These are phyloP conservation scores for Aspergillus jensenii DNA, from an alignment of 2,329 filamentous ascomycete species.

Conservation along the genomic window DNA sequence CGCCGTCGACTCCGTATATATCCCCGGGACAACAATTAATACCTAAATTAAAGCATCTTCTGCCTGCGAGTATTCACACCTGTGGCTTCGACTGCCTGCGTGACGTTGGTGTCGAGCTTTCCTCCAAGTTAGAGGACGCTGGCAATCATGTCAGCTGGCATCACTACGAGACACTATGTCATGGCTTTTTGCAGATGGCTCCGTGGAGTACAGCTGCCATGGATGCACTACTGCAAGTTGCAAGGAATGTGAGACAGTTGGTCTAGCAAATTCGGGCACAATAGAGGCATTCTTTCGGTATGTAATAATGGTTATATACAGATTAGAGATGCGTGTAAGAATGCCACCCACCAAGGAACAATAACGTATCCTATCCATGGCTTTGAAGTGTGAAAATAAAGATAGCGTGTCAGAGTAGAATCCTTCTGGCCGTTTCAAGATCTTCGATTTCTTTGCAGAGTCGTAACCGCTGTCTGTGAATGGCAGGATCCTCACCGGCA, in stretches of 20 bases:
- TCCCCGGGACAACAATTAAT: constrained; percentile 31
- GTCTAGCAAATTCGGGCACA: background rate
- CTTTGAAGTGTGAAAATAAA: background rate
- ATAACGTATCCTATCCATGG: too few relatives aligned
- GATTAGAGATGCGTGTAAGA: background rate
- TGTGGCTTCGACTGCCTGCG: constrained; percentile 33
- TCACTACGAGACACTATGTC: constrained; percentile 27
- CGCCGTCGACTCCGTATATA: constrained; percentile 28
- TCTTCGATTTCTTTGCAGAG: constrained; percentile 50
- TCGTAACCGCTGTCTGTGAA: constrained; percentile 43
- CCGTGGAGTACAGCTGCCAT: constrained; percentile 29
- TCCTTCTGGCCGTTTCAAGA: constrained; percentile 40
- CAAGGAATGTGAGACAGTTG: background rate
- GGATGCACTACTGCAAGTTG: constrained; percentile 10
- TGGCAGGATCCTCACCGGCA: constrained; percentile 55
- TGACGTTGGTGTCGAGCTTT: constrained; percentile 34
- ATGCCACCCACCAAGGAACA: background rate
- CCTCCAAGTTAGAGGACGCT: constrained; percentile 27
- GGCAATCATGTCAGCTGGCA: constrained; percentile 26
- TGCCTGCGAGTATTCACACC: constrained; percentile 31
- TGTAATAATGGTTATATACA: background rate
- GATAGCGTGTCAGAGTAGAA: constrained; percentile 17
- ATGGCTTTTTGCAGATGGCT: constrained; percentile 34
- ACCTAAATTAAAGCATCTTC: constrained; percentile 21
- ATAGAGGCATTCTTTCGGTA: background rate